Base-by-base conservation (phyloP, 2,329 filamentous ascomycete species). In the Biscogniauxia mediterranea region DNA sequence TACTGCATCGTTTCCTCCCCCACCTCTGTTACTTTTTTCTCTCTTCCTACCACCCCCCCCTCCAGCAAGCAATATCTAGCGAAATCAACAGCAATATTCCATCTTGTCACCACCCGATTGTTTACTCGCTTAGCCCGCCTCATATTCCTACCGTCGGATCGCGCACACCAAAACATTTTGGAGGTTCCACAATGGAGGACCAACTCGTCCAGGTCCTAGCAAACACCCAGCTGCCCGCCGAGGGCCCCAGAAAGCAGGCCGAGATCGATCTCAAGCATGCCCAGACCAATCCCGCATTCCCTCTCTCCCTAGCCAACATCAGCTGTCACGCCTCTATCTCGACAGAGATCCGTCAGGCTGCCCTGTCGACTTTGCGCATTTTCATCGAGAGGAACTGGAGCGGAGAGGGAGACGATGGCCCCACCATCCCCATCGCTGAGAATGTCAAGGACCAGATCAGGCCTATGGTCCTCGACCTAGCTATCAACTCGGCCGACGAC, bases 311-410 rank as follows among this genome's bases (percentile, higher is more conserved):
- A 64, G 84, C 91, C 68, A 88, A 92, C 67, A 89, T 99, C 70
- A 93, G 90, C 65, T 86, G 87, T 53, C 90, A 97, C 76, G 80
- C 85, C 51, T 88, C 89, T 58, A 84, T 96, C 64, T 85, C 90
- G 26, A 81, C 89, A 61, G 83, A 89, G 60, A 86, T 95, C 66
- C 90, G 95, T 62, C 94, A 98, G 79, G 85, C 92, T 46, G 91
- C 95, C 32, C 81, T 98, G 64, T 85, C 91, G 56, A 84, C 86
- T 61, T 84, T 98, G 66, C 91, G 94, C 72, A 87, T 87, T 60
- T 96, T 96, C 75, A 90, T 98, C 65, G 84, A 92, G 75, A 84
- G 85, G 58, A 90, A 92, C 75, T 99, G 95, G 95, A 91, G 88
- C 61, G 83, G 86, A 21, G 86, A 88, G 57, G 86, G 90, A 67